Evolutionary conservation across 2,329 filamentous ascomycete species (phyloP), one percentile per base, ranked within the genome.

Genomic region (Parastagonospora nodorum): DNA sequence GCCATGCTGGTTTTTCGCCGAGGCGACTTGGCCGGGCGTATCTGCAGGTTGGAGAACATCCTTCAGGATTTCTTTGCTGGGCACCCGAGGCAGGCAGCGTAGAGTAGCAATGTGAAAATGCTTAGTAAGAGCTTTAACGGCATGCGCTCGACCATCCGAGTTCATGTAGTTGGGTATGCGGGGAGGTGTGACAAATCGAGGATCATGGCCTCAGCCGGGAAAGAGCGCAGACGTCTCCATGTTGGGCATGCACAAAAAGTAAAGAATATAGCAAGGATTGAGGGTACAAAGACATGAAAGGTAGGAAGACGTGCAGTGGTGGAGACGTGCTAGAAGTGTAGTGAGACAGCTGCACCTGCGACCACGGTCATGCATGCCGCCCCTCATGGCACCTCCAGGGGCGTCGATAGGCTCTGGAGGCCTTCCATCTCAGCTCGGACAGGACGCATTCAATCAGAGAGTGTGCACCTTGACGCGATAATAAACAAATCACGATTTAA

Each of bases 1-100:
- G 57, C 55, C 45, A 66, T 48, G 47, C 62, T 66, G 27, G 58
- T 58, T 45, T 59, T 56, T 38, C 63, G 52, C 30, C 60, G 61
- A 42, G 56, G 58, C 8, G 61, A 53, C 42, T 55, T 60, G 41
- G 55, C 57, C 8, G 61, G 57, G 29, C 57, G 45, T 29, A 63
- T 50, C 32, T 60, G 57, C n/a, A 61, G 49, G 31, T 61, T 60
- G 9, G 51, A 45, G 27, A 61, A 61, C 58, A 61, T 61, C 14
- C 42, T 36, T 28, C 9, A 19, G 14, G 29, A 31, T 10, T 36
- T 37, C 11, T 14, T 39, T 12, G 44, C n/a, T 33, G 33, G 10
- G 24, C 9, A 19, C 31, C 14, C 2, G 2, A 24, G 19, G 5
- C 19, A 24, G 19, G 19, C 19, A 24, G 19, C 19, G 19, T 5